Evolutionary conservation across 1,284 basidiomycete genomes (phyloP).

Genomic region (Apiotrichum sp.): DNA sequence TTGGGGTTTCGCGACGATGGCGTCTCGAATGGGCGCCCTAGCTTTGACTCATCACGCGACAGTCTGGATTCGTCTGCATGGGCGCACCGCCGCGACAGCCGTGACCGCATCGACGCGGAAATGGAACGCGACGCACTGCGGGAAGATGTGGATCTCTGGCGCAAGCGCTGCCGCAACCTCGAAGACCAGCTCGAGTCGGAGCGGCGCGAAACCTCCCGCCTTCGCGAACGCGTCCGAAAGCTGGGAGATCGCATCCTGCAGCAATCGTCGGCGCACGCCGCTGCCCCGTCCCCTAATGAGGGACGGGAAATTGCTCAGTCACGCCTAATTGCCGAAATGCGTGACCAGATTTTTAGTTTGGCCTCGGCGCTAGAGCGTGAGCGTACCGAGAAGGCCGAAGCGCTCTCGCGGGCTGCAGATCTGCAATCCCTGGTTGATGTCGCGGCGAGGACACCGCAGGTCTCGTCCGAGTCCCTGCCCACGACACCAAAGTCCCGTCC

Average conservation of each 20-base stretch:
- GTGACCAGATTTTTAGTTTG: constrained; percentile 37
- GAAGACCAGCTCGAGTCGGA: constrained; percentile 37
- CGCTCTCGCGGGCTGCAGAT: constrained; percentile 15
- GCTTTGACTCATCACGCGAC: constrained; percentile 19
- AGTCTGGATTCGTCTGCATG: constrained; percentile 9
- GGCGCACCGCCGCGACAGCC: constrained; percentile 11
- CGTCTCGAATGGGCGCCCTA: constrained; percentile 6
- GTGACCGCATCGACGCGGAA: constrained; percentile 32
- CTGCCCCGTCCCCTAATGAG: constrained; percentile 3
- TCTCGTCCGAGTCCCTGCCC: constrained; percentile 11
- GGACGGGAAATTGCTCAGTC: constrained; percentile 19
- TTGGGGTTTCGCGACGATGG: constrained; percentile 7
- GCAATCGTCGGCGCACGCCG: constrained; percentile 19
- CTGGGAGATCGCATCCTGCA: constrained; percentile 29
- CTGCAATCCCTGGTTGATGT: constrained; percentile 16
- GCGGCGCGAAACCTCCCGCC: constrained; percentile 24
- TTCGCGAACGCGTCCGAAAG: constrained; percentile 39
- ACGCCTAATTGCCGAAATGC: constrained; percentile 32
- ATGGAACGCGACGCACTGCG: constrained; percentile 39
- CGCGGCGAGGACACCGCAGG: constrained; percentile 11
- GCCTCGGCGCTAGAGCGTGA: constrained; percentile 33
- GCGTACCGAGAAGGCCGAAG: constrained; percentile 26
- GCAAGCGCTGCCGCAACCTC: constrained; percentile 26
- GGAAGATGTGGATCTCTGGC: constrained; percentile 42
- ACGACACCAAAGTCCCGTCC: constrained; percentile 15